Evolutionary conservation across 768 basidiomycete species (phyloP), one percentile per base, ranked within the genome.

Genomic region (Pisolithus marmoratus): DNA sequence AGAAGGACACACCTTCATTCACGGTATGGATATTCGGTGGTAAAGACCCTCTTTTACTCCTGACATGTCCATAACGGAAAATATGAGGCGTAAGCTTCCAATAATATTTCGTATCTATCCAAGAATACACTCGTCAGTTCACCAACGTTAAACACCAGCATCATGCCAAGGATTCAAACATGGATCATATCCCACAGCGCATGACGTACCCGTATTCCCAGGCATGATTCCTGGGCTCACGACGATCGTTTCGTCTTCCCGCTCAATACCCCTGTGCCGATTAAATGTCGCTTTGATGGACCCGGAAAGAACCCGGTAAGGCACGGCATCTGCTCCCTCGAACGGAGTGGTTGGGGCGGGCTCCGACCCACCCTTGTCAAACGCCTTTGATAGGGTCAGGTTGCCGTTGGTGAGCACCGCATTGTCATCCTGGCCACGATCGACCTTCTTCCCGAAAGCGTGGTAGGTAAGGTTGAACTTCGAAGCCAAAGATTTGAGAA

Each of bases 331-430:
- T 8, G 47, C 59, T 15, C 34, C 34, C 14, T 64, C 65, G 0
- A 61, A 69, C 3, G 77, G 73, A n/a, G 85, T 80, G 37, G 85
- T 67, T 0, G 85, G 85, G 2, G 88, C 85, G 15, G 85, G 86
- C 56, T 87, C 83, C 7, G 87, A 67, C 7, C 72, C 77, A 12
- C 26, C 24, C 5, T 69, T 72, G 15, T 65, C 66, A 50, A 69
- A 81, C 1, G 79, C 76, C 50, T 79, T 70, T 8, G 65, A 75
- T 26, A 88, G 70, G 2, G 65, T 74, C 43, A 88, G 62, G 2
- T 67, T 70, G 8, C 85, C 83, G 12, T 58, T 63, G 1, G 72
- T 61, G 8, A 73, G 61, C 15, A 14, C 5, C 14, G 34, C 12
- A 4, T 34, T 1, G 14, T 5, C 12, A 14, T 12, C 12, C 14